Percentiles rank a stretch among this genome's conserved stretches.
Evolutionary conservation across 352 stramenopile species (phyloP).

Genomic region (Phytophthora vignae): DNA sequence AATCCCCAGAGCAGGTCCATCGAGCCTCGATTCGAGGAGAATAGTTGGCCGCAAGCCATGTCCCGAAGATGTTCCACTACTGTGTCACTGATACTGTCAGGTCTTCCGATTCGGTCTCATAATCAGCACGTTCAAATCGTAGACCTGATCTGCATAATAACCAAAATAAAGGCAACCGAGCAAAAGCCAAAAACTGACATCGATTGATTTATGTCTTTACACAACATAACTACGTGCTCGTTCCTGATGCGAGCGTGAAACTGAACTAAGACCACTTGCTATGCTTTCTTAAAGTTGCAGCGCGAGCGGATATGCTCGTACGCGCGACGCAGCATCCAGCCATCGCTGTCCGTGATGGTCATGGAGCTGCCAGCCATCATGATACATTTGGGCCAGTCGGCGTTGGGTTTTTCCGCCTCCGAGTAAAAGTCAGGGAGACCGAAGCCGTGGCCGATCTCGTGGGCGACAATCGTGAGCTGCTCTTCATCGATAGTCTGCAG

Average conservation of each 20-base stretch:
- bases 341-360: slow-evolving; percentile 13
- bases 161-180: too few relatives aligned
- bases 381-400: slow-evolving; percentile 8
- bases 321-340: slow-evolving; percentile 25
- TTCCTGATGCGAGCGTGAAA: background rate
- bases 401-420: slow-evolving; percentile 1
- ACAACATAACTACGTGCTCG: background rate
- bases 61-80: too few relatives aligned
- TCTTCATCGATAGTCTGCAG: slow-evolving; percentile 22
- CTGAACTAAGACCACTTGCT: background rate
- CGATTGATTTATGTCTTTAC: background rate
- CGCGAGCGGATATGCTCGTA: slow-evolving; percentile 10
- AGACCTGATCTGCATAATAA: too few relatives aligned
- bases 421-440: slow-evolving; percentile 23
- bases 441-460: slow-evolving; percentile 34
- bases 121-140: too few relatives aligned
- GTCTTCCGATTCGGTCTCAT: too few relatives aligned
- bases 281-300: slow-evolving; percentile 4
- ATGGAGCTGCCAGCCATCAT: slow-evolving; percentile 14
- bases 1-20: slow-evolving; percentile 6
- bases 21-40: too few relatives aligned
- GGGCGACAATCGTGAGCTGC: slow-evolving; percentile 30
- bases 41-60: too few relatives aligned
- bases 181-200: background rate
- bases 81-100: too few relatives aligned